Conservation (phyloP, 75 land plant species). For the Adiantum capillusveneris region DNA sequence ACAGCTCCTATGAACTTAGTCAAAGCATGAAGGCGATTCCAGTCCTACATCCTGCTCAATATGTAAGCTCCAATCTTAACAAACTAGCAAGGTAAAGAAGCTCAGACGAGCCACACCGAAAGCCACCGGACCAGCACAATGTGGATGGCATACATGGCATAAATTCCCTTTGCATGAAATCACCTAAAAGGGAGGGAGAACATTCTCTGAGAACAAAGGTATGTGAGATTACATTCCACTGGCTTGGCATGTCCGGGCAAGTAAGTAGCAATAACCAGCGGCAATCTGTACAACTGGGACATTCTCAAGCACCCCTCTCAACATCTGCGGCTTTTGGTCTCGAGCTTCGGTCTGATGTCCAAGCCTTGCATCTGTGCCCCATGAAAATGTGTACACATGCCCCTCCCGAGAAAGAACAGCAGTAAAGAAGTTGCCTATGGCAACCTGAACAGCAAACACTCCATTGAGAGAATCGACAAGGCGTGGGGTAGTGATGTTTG, state of each 20-base stretch:
- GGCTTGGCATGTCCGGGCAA: constrained; percentile 77
- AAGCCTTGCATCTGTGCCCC: constrained; percentile 66
- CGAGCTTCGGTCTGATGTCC: constrained; percentile 76
- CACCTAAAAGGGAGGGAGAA: no score
- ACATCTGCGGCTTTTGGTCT: constrained; percentile 52
- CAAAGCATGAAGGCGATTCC: no score
- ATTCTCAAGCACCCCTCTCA: constrained; percentile 65
- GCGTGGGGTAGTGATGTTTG: constrained; percentile 46
- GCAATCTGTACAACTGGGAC: constrained; percentile 90
- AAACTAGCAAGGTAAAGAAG: no score
- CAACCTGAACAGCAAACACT: constrained; percentile 83
- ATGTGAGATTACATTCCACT: constrained; percentile 64
- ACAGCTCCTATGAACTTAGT: no score
- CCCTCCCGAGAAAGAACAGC: constrained; percentile 84
- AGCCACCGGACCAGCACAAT: no score
- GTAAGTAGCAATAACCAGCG: constrained; percentile 86
- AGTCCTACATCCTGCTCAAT: no score
- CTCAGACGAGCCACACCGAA: no score
- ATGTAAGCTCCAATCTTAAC: no score
- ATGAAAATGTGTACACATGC: constrained; percentile 74
- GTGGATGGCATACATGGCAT: no score
- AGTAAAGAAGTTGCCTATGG: constrained; percentile 89
- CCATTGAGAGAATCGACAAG: constrained; percentile 66
- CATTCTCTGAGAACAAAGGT: no score
- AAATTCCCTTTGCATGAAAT: no score